Conservation (phyloP, 1,284 basidiomycete genomes). For the Peniophora sp. region DNA sequence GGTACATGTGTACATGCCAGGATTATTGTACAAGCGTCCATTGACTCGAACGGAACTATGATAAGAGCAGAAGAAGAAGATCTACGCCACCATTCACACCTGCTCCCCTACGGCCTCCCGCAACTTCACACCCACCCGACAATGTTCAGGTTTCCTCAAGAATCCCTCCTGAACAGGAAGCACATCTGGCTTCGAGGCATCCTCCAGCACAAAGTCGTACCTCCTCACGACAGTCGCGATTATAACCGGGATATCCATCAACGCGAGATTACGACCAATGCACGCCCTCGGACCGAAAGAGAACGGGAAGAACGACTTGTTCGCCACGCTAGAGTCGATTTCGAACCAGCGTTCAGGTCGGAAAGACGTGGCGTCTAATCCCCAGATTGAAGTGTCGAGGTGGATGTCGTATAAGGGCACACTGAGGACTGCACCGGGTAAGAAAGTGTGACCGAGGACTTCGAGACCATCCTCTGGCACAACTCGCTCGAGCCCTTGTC, state of each 20-base stretch:
- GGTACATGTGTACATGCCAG: too few species aligned
- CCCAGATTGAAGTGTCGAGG: slow-evolving; percentile 65
- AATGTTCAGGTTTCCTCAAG: neutral
- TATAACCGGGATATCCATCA: slow-evolving; percentile 69
- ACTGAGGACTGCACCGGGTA: slow-evolving; percentile 62
- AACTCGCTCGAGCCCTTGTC: slow-evolving; percentile 76
- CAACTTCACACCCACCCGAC: neutral
- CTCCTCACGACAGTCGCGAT: slow-evolving; percentile 64
- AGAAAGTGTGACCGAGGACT: slow-evolving; percentile 55
- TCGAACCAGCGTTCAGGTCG: slow-evolving; percentile 81
- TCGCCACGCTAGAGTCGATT: slow-evolving; percentile 45
- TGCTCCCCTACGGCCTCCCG: neutral
- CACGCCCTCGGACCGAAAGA: slow-evolving; percentile 37
- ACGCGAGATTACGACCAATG: slow-evolving; percentile 70
- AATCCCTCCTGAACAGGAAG: neutral
- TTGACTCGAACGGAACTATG: too few species aligned
- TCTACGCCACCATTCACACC: too few species aligned
- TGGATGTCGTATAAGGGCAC: slow-evolving; percentile 79
- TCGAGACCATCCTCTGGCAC: slow-evolving; percentile 64
- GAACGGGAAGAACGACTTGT: slow-evolving; percentile 28
- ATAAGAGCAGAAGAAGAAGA: too few species aligned
- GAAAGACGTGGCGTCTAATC: slow-evolving; percentile 69
- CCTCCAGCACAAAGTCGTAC: slow-evolving; percentile 62
- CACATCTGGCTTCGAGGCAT: slow-evolving; percentile 10
- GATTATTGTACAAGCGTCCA: too few species aligned